A percentile compares a stretch with the other conserved stretches of the same genome.
phyloP scores from a whole-genome alignment of 345 rosid species.

The Gossypium raimondii region DNA sequence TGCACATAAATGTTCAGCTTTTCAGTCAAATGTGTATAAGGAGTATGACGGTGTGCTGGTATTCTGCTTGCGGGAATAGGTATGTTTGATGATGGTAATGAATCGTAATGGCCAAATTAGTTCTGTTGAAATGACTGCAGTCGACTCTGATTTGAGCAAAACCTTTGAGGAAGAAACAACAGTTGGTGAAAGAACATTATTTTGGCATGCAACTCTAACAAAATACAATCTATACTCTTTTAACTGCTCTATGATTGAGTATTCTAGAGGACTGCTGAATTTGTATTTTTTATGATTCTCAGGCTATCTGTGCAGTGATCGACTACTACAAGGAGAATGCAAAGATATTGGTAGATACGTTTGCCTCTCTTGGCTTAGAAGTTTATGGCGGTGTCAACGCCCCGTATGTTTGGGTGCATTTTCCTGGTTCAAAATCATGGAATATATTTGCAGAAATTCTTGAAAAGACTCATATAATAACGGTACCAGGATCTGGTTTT shows the following conservation, averaged over 20 bases:
- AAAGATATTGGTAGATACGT: constrained; percentile 45
- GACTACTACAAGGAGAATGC: constrained; percentile 65
- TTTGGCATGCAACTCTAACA: constrained; percentile 5
- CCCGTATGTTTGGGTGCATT: constrained; percentile 75
- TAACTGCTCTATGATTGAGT: not conserved
- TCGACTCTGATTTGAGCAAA: not conserved
- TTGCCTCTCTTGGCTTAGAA: constrained; percentile 42
- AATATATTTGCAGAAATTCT: constrained; percentile 61
- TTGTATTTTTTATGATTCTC: constrained; percentile 5
- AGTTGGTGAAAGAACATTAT: not conserved
- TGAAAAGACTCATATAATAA: constrained; percentile 59
- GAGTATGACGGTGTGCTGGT: not conserved
- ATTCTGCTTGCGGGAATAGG: not conserved
- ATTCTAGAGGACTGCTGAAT: not conserved
- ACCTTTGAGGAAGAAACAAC: not conserved
- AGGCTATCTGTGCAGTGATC: constrained; percentile 37
- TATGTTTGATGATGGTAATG: not conserved
- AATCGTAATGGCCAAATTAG: not conserved
- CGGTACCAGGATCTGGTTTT: constrained; percentile 74
- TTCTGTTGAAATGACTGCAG: not conserved
- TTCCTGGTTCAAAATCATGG: constrained; percentile 66
- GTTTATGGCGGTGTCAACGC: constrained; percentile 73
- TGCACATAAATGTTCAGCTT: not conserved
- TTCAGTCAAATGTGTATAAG: not conserved
- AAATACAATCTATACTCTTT: not conserved